Conservation (phyloP, 2,329 filamentous ascomycete genomes). For the Scortechinia acanthostroma region DNA sequence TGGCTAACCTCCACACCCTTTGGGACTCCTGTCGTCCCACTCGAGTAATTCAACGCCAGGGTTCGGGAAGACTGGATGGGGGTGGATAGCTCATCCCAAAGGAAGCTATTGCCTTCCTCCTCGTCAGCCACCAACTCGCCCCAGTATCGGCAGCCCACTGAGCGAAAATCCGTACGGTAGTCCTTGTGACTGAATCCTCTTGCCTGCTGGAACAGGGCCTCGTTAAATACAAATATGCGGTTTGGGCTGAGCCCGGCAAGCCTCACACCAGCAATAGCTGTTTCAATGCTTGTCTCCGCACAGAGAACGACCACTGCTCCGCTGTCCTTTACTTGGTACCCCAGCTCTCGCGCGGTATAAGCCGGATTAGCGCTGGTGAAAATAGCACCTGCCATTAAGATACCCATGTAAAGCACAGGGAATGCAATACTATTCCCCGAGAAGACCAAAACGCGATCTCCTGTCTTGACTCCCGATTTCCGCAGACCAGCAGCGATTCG, state of each 20-base stretch:
- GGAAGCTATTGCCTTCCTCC: too few relatives aligned
- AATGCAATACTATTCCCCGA: slow-evolving; percentile 70
- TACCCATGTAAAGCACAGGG: slow-evolving; percentile 63
- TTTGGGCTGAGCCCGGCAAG: slow-evolving; percentile 39
- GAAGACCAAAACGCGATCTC: slow-evolving; percentile 69
- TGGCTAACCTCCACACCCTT: slow-evolving; percentile 81
- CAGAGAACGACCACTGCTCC: slow-evolving; percentile 61
- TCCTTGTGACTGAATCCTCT: too few relatives aligned
- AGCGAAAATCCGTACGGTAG: slow-evolving; percentile 17
- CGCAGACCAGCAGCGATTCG: slow-evolving; percentile 64
- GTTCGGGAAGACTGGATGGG: too few relatives aligned
- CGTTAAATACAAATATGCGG: slow-evolving; percentile 7
- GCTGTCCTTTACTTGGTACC: slow-evolving; percentile 69
- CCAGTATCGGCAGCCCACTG: slow-evolving; percentile 67
- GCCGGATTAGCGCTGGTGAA: slow-evolving; percentile 72
- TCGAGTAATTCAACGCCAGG: slow-evolving; percentile 81
- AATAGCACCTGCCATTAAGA: slow-evolving; percentile 71
- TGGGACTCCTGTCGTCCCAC: slow-evolving; percentile 72
- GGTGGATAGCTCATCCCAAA: too few relatives aligned
- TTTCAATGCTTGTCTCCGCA: slow-evolving; percentile 49
- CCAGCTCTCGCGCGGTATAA: slow-evolving; percentile 65
- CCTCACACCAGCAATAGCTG: slow-evolving; percentile 59
- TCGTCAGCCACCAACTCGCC: slow-evolving; percentile 47
- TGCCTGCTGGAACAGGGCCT: too few relatives aligned
- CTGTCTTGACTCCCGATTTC: slow-evolving; percentile 53